Base-by-base conservation (phyloP, 345 rosid genomes). In the Eutrema heterophyllum region DNA sequence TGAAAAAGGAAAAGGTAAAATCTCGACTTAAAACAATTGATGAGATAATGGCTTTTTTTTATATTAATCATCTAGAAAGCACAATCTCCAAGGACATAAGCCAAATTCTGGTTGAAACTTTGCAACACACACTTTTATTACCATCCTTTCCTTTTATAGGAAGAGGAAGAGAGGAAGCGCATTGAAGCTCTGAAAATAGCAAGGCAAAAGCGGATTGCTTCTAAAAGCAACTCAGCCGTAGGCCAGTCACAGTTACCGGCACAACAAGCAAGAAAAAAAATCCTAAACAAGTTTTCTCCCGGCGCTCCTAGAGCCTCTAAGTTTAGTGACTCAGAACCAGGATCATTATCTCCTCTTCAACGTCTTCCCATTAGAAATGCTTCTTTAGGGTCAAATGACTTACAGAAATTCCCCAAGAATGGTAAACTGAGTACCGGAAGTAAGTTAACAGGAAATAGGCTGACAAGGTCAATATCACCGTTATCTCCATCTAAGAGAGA, bases 141-240 rank as follows among this genome's bases (percentile, higher is more conserved):
- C 9, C 36, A 40, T 64, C 24, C 9, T 50, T 71, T 67, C 29
- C 43, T 58, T 14, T 80, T 50, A 29, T 81, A 94, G 97, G 97
- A 92, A 79, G 93, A 85, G 78, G 96, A 86, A 53, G 86, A 89
- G 78, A 82, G 64, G 49, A 92, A 73, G 74, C 88, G 99, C 39
- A 79, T 95, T 4, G 97, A 92, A 81, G 84, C 83, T 62, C 83
- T 93, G 76, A 93, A 88, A 76, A 59, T 85, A 54, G 91, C 84
- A 76, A 91, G 98, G 81, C 96, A 93, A 73, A 89, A 93, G 83
- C 80, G 98, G 81, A 93, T 93, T 67, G 88, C 96, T 73, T 83
- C 97, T 40, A 85, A 87, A 76, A 84, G 86, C 65, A 79, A 86
- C 72, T 73, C 92, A 26, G 50, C 70, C 35, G 72, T 85, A 52